A percentile compares a stretch with the other conserved stretches of the same genome.
These are phyloP conservation scores for Sorghum bicolor DNA, from an alignment of 176 grass and related monocot species.

Conservation along the genomic window Sorghum_bicolor_NCBIv3 NC_012870.2:13587001-13587500, in stretches of 20 bases:
- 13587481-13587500: neutral
- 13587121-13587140: neutral
- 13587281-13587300: constrained; percentile 65
- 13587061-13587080: neutral
- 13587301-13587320: constrained; percentile 52
- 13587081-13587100: neutral
- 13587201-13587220: neutral
- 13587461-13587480: neutral
- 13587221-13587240: constrained; percentile 52
- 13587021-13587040: neutral
- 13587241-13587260: constrained; percentile 68
- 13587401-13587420: too few relatives aligned
- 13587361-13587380: neutral
- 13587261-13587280: constrained; percentile 69
- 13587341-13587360: neutral
- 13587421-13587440: too few relatives aligned
- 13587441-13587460: neutral
- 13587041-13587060: neutral
- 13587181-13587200: too few relatives aligned
- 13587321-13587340: neutral
- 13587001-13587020: neutral
- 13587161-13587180: neutral
- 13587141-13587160: neutral
- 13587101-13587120: neutral
- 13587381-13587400: too few relatives aligned